A percentile compares a stretch with the other conserved stretches of the same genome.
phyloP scores from a whole-genome alignment of 1,284 basidiomycete species.

The Phaffia rhodozyma region DNA sequence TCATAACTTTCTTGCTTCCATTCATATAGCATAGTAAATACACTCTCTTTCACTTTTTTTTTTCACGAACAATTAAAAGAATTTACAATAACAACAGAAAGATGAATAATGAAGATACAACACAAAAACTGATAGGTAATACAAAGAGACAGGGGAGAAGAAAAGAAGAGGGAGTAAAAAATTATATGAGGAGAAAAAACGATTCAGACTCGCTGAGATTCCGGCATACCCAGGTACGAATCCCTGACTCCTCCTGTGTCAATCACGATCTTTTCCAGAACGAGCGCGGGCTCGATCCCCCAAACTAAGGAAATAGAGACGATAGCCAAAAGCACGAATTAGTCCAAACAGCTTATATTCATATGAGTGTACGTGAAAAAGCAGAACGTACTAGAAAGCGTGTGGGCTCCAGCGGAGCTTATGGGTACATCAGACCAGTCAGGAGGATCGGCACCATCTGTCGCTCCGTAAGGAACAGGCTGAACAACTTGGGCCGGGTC shows the following conservation, averaged over 20 bases:
- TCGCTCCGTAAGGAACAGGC: slow-evolving; percentile 43
- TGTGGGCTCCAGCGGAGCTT: not conserved
- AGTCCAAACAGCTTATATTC: no score
- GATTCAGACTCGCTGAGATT: not conserved
- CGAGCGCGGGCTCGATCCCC: slow-evolving; percentile 7
- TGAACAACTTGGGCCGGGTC: slow-evolving; percentile 37
- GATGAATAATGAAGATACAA: no score
- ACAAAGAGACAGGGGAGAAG: no score
- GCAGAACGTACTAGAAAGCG: not conserved
- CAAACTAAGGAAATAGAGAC: slow-evolving; percentile 8
- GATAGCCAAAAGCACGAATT: not conserved
- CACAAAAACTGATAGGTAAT: no score
- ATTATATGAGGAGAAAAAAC: not conserved
- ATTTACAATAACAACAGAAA: no score
- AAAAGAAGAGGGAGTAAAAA: no score
- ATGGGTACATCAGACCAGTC: slow-evolving; percentile 30
- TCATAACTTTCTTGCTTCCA: no score
- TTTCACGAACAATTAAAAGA: no score
- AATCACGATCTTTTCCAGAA: slow-evolving; percentile 9
- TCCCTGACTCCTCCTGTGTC: not conserved
- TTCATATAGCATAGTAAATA: no score
- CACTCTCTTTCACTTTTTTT: no score
- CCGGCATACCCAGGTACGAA: not conserved
- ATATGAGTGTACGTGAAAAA: not conserved
- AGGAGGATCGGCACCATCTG: slow-evolving; percentile 43